A percentile compares a stretch with the other conserved stretches of the same genome.
These are phyloP conservation scores for Aspergillus tanneri DNA, from an alignment of 2,329 filamentous ascomycete genomes.

Conservation along the genomic window DNA sequence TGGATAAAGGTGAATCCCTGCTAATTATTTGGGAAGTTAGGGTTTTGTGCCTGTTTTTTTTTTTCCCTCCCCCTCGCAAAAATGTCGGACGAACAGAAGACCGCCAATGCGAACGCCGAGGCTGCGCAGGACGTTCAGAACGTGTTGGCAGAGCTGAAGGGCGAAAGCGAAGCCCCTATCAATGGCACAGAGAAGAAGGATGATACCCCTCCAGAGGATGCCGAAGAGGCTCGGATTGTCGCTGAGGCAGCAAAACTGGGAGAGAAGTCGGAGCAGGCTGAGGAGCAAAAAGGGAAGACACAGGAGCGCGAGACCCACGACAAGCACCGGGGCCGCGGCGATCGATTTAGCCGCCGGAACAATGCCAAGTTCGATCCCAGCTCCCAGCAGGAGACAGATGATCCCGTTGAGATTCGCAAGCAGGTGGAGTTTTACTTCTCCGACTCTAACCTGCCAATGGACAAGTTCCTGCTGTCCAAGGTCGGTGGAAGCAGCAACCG, in stretches of 20 bases:
- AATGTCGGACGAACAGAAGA: constrained; percentile 43
- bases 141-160: constrained; percentile 47
- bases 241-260: constrained; percentile 39
- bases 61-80: too few relatives aligned
- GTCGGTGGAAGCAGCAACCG: constrained; percentile 73
- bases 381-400: constrained; percentile 66
- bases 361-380: constrained; percentile 72
- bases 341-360: constrained; percentile 42
- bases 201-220: constrained; percentile 29
- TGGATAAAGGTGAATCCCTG: too few relatives aligned
- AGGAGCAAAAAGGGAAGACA: constrained; percentile 31
- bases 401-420: constrained; percentile 77
- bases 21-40: too few relatives aligned
- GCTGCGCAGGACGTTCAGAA: constrained; percentile 49
- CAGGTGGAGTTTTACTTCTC: constrained; percentile 98
- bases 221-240: constrained; percentile 40
- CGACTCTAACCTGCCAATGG: constrained; percentile 82
- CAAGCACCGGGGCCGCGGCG: constrained; percentile 27
- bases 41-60: background rate
- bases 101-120: constrained; percentile 37
- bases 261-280: constrained; percentile 38
- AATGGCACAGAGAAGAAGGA: constrained; percentile 21
- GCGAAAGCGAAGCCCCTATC: constrained; percentile 23
- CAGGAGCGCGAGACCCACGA: constrained; percentile 24
- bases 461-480: constrained; percentile 80